Percentiles rank a stretch among this genome's conserved stretches.
phyloP scores from a whole-genome alignment of 495 filamentous ascomycete genomes.

The Trichoderma asperelloides region DNA sequence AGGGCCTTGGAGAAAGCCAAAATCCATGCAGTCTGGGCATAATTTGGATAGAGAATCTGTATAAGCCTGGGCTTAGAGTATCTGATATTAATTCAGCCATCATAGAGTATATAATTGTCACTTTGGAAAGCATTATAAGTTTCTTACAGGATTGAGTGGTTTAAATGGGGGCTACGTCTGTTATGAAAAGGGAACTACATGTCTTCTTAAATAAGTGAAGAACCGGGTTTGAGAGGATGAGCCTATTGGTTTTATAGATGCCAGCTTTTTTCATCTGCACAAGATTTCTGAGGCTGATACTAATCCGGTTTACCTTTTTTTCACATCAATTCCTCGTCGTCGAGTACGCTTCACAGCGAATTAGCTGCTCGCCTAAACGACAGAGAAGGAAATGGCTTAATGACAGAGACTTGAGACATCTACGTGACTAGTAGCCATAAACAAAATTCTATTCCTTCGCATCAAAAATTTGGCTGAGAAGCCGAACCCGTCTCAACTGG shows the following conservation, averaged over 20 bases:
- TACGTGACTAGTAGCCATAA: neutral
- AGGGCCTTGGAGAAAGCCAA: slow-evolving; percentile 6
- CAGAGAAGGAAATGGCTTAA: too few relatives aligned
- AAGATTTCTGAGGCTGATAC: neutral
- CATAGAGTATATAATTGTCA: neutral
- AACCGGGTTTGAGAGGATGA: neutral
- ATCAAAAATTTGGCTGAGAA: neutral
- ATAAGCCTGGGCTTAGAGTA: neutral
- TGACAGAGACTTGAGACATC: too few relatives aligned
- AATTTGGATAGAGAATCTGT: neutral
- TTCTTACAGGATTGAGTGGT: neutral
- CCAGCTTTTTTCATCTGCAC: neutral
- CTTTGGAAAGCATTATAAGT: neutral
- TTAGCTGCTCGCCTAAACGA: too few relatives aligned
- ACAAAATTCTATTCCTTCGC: neutral
- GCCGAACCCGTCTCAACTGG: neutral
- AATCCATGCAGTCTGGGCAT: neutral
- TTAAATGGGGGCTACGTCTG: too few relatives aligned
- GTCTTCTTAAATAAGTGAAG: neutral
- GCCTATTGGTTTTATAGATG: neutral
- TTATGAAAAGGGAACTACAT: neutral
- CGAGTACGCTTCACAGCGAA: too few relatives aligned
- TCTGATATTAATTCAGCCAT: neutral
- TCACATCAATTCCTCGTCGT: too few relatives aligned
- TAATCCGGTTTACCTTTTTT: too few relatives aligned